Conservation (phyloP, 352 stramenopile species). For the Phytophthora kernoviae region DNA sequence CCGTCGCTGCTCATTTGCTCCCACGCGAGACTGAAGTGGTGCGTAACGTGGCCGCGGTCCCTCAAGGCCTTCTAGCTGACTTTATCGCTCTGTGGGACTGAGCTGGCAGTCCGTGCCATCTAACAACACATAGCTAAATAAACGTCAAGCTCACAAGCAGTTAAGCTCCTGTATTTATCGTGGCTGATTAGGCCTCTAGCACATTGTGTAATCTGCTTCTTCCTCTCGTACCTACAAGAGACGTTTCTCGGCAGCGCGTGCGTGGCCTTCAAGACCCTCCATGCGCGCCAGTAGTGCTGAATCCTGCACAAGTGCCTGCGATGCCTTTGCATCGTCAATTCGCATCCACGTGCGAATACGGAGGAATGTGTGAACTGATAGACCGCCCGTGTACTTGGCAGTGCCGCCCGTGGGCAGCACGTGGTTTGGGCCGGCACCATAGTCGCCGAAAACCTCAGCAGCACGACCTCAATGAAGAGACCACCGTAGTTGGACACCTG, state of each 20-base stretch:
- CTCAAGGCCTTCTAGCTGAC: slow-evolving; percentile 10
- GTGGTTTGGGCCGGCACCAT: slow-evolving; percentile 98
- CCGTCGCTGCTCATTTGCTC: slow-evolving; percentile 43
- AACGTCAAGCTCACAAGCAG: slow-evolving; percentile 15
- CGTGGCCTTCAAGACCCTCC: slow-evolving; percentile 85
- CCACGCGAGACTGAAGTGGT: slow-evolving; percentile 55
- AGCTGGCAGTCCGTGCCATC: slow-evolving; percentile 2
- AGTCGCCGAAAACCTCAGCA: slow-evolving; percentile 97
- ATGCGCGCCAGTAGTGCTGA: slow-evolving; percentile 93
- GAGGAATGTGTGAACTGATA: slow-evolving; percentile 99
- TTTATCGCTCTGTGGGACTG: slow-evolving; percentile 19
- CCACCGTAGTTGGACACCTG: slow-evolving; percentile 84
- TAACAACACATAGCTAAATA: slow-evolving; percentile 13
- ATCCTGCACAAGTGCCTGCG: slow-evolving; percentile 92
- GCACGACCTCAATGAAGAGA: slow-evolving; percentile 96
- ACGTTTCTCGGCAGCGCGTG: slow-evolving; percentile 79
- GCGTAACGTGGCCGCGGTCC: slow-evolving; percentile 27
- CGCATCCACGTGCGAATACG: slow-evolving; percentile 98
- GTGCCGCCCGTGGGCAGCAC: slow-evolving; percentile 97
- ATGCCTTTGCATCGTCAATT: slow-evolving; percentile 90
- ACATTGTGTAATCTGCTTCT: slow-evolving; percentile 3
- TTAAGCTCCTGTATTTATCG: slow-evolving; percentile 34
- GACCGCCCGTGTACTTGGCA: slow-evolving; percentile 96
- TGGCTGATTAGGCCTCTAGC: slow-evolving; percentile 10
- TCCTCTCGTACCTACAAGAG: slow-evolving; percentile 53